Evolutionary conservation across 768 basidiomycete genomes (phyloP).

Genomic region (Pleurotus citrinopileatus): DNA sequence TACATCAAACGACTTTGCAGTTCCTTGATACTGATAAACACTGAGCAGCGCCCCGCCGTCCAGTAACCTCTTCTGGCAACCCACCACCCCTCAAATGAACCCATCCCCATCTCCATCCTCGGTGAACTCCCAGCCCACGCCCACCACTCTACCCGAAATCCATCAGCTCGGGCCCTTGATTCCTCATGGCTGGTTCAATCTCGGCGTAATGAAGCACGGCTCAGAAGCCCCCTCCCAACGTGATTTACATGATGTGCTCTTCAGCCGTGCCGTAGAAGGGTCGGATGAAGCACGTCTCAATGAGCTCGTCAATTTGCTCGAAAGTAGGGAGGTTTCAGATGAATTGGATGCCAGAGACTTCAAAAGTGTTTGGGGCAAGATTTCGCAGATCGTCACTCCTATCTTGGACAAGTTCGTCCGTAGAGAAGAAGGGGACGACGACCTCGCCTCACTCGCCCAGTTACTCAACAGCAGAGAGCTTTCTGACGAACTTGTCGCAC

Average conservation of each 20-base stretch:
- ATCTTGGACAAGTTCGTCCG: not conserved
- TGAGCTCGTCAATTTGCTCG: not conserved
- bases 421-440: not conserved
- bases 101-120: too few relatives aligned
- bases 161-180: not conserved
- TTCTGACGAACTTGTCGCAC: not conserved
- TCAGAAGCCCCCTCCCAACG: too few relatives aligned
- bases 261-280: not conserved
- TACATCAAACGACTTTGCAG: not conserved
- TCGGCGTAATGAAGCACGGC: not conserved
- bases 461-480: not conserved
- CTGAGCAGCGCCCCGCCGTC: not conserved
- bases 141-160: not conserved
- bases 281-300: not conserved
- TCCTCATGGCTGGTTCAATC: not conserved
- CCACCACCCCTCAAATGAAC: not conserved
- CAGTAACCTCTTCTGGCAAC: not conserved
- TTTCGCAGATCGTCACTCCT: not conserved
- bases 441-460: not conserved
- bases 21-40: not conserved
- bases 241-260: not conserved
- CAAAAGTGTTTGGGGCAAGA: not conserved
- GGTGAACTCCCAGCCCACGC: not conserved
- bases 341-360: not conserved
- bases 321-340: not conserved